Percentiles rank a stretch among this genome's conserved stretches.
phyloP scores from a whole-genome alignment of 345 rosid genomes.

The Draba incana region DNA sequence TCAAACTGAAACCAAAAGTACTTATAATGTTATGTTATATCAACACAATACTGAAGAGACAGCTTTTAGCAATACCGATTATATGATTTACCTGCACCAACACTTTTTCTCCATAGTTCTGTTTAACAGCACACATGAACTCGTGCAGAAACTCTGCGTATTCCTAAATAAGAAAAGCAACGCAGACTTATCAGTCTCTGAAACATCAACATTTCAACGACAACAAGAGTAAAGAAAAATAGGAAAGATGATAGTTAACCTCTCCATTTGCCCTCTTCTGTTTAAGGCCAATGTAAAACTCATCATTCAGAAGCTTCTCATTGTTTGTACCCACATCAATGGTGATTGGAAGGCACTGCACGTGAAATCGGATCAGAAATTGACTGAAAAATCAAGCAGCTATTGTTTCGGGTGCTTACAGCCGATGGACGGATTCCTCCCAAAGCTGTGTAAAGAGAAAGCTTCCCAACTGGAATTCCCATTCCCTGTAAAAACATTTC shows the following conservation, averaged over 20 bases:
- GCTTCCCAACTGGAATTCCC: conserved; percentile 96
- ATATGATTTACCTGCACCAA: conserved; percentile 68
- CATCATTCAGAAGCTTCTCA: conserved; percentile 66
- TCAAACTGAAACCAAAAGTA: conserved; percentile 66
- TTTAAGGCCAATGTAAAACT: conserved; percentile 82
- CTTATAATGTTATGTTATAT: neutral
- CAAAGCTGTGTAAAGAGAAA: conserved; percentile 80
- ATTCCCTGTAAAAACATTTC: conserved; percentile 58
- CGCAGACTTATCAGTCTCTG: conserved; percentile 27
- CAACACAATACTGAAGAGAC: conserved; percentile 7
- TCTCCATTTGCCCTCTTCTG: conserved; percentile 84
- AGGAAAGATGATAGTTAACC: conserved; percentile 45
- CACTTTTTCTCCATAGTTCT: conserved; percentile 90
- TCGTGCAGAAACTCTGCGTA: conserved; percentile 86
- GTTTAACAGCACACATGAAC: conserved; percentile 93
- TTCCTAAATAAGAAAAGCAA: conserved; percentile 53
- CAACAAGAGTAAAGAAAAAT: conserved; percentile 1
- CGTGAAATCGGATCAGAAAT: neutral
- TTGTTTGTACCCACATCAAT: conserved; percentile 96
- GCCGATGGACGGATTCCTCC: conserved; percentile 93
- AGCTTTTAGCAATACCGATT: neutral
- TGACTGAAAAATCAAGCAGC: neutral
- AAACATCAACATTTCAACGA: neutral
- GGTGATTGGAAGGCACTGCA: conserved; percentile 83
- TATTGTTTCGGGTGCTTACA: conserved; percentile 47